Evolutionary conservation across 345 rosid species (phyloP), one percentile per base, ranked within the genome.

Genomic region (Sonneratia caseolaris): DNA sequence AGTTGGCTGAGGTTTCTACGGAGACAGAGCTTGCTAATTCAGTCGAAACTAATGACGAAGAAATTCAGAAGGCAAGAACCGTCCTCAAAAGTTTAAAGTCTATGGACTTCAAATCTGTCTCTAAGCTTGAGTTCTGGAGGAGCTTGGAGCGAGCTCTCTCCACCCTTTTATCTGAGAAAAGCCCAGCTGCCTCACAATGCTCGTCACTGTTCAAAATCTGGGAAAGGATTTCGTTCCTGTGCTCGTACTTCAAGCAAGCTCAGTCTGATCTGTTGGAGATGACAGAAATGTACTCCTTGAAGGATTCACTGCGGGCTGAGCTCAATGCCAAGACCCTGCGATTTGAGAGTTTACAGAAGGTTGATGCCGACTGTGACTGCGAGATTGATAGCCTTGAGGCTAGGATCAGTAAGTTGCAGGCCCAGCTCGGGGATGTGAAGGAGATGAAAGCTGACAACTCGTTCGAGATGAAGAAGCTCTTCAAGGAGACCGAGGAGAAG

Each of bases 401-500:
- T 37, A 66, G 66, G 62, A 76, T 76, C 64, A 45, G 59, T 16
- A 37, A 56, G 75, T 40, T 71, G 66, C 75, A 76, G 48, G 74
- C 72, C 7, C 67, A 67, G 62, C 62, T 71, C 51, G 61, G 72
- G 72, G 69, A 76, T 38, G 72, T 38, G 55, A 76, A 47, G 79
- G 79, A 76, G 47, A 66, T 12, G 18, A 76, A 72, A 32, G 72
- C 67, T 5, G 72, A 76, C 14, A 76, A 76, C 67, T 68, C 69
- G 5, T 47, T 76, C 8, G 72, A 76, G 66, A 76, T 71, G 75
- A 61, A 68, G 72, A 71, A 62, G 66, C 79, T 76, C 49, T 76
- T 67, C 79, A 76, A 71, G 71, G 79, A 76, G 79, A 76, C 72
- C 1, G 72, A 76, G 51, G 75, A 71, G 72, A 76, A 76, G 55